These are phyloP conservation scores for Paecilomyces fulvus DNA, from an alignment of 2,329 filamentous ascomycete species.

Conservation along the genomic window DNA sequence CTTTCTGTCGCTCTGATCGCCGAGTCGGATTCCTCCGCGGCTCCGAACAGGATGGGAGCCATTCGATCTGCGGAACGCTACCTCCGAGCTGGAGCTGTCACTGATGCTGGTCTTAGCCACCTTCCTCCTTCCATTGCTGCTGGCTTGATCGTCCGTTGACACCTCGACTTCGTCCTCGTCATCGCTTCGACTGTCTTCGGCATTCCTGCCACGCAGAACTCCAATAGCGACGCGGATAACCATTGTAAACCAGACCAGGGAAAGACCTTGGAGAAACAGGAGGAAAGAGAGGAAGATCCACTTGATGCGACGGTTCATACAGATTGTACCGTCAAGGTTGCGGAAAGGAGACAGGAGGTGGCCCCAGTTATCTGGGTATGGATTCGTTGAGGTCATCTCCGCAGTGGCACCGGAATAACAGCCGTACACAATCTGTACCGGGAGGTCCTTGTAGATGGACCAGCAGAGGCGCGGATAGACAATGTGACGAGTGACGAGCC, in stretches of 20 bases:
- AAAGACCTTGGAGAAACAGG: slow-evolving; percentile 68
- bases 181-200: slow-evolving; percentile 82
- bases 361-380: slow-evolving; percentile 37
- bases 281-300: slow-evolving; percentile 71
- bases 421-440: slow-evolving; percentile 53
- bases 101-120: slow-evolving; percentile 12
- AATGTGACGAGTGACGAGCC: slow-evolving; percentile 76
- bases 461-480: slow-evolving; percentile 72
- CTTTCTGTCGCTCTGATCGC: slow-evolving; percentile 46
- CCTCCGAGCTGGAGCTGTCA: slow-evolving; percentile 18
- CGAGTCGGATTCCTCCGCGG: slow-evolving; percentile 29
- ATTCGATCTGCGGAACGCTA: slow-evolving; percentile 27
- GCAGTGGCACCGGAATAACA: slow-evolving; percentile 56
- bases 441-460: slow-evolving; percentile 65
- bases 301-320: slow-evolving; percentile 67
- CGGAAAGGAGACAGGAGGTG: slow-evolving; percentile 69
- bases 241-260: slow-evolving; percentile 81
- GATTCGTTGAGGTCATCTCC: slow-evolving; percentile 25
- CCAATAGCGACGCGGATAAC: slow-evolving; percentile 75
- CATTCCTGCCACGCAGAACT: slow-evolving; percentile 64
- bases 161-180: slow-evolving; percentile 63
- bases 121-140: slow-evolving; percentile 15
- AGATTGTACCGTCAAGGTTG: slow-evolving; percentile 63
- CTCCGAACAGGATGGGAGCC: slow-evolving; percentile 25
- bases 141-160: slow-evolving; percentile 21